Evolutionary conservation across 106 monocot genomes (phyloP).

Genomic region (Dendrobium catenatum): DNA sequence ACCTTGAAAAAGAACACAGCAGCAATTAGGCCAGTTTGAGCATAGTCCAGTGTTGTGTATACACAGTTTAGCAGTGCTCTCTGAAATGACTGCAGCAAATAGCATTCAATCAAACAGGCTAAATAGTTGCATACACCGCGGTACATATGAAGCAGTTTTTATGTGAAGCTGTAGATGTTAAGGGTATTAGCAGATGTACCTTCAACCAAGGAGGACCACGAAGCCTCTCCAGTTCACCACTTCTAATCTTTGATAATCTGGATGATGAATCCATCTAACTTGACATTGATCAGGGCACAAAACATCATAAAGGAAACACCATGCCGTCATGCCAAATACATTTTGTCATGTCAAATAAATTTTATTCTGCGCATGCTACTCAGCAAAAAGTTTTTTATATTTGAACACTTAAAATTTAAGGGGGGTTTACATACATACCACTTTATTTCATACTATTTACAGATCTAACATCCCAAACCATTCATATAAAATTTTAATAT

Average conservation of each 20-base stretch:
- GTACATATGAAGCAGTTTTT: background rate
- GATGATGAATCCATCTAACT: slow-evolving; percentile 96
- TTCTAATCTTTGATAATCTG: slow-evolving; percentile 86
- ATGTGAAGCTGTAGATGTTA: background rate
- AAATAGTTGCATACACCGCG: background rate
- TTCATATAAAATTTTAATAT: no score
- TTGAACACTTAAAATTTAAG: background rate
- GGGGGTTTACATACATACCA: no score
- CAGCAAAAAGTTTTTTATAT: background rate
- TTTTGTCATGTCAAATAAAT: background rate
- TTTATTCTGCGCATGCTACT: background rate
- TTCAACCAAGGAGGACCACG: slow-evolving; percentile 96
- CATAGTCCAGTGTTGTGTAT: slow-evolving; percentile 86
- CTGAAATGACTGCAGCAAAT: slow-evolving; percentile 55
- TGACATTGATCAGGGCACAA: slow-evolving; percentile 17
- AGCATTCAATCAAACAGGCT: background rate
- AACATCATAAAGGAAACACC: background rate
- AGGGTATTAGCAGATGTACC: slow-evolving; percentile 27
- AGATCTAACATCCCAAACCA: no score
- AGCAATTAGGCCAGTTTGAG: slow-evolving; percentile 93
- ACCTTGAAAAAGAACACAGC: slow-evolving; percentile 99
- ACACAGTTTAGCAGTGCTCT: slow-evolving; percentile 61
- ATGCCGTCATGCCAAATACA: background rate
- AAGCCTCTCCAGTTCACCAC: slow-evolving; percentile 68
- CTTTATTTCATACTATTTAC: no score